These are phyloP conservation scores for Rhizoclosmatium sp. DNA, from an alignment of 192 early-diverging fungal species.

Conservation along the genomic window DNA sequence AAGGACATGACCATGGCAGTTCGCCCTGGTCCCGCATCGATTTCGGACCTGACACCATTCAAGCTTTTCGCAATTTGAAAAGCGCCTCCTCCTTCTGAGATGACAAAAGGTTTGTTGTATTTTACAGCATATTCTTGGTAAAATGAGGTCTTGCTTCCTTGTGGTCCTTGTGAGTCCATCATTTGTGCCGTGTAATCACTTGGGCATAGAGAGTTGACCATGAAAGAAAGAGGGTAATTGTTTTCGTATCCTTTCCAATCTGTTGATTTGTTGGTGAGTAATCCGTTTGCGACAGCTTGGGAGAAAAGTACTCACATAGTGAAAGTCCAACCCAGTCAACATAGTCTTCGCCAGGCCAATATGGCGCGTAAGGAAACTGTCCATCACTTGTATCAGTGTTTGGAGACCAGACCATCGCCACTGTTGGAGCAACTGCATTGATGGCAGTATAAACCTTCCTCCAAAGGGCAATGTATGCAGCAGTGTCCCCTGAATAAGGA, in stretches of 20 bases:
- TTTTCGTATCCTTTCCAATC: slow-evolving; percentile 19
- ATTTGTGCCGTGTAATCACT: slow-evolving; percentile 13
- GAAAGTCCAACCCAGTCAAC: slow-evolving; percentile 30
- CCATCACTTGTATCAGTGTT: not conserved
- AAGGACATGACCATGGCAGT: not conserved
- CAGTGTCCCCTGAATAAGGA: slow-evolving; percentile 1
- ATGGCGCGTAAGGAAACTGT: slow-evolving; percentile 31
- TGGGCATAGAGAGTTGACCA: slow-evolving; percentile 1
- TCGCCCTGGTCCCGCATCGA: slow-evolving; percentile 4
- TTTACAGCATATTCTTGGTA: slow-evolving; percentile 7
- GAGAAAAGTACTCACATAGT: not conserved
- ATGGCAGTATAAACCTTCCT: slow-evolving; percentile 2
- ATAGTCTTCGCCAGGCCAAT: slow-evolving; percentile 26
- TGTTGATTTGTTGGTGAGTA: not conserved
- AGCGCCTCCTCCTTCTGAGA: not conserved
- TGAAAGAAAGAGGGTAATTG: not conserved
- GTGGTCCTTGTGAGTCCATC: slow-evolving; percentile 13
- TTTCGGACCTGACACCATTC: not conserved
- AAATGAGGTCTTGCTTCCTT: not conserved
- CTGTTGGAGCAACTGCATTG: not conserved
- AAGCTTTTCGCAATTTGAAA: not conserved
- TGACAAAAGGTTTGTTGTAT: not conserved
- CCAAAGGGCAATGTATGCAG: slow-evolving; percentile 11
- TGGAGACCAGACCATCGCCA: slow-evolving; percentile 28
- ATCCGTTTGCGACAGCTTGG: too few species aligned